Base-by-base conservation (phyloP, 1,284 basidiomycete genomes). In the Omphalotus olearius region DNA sequence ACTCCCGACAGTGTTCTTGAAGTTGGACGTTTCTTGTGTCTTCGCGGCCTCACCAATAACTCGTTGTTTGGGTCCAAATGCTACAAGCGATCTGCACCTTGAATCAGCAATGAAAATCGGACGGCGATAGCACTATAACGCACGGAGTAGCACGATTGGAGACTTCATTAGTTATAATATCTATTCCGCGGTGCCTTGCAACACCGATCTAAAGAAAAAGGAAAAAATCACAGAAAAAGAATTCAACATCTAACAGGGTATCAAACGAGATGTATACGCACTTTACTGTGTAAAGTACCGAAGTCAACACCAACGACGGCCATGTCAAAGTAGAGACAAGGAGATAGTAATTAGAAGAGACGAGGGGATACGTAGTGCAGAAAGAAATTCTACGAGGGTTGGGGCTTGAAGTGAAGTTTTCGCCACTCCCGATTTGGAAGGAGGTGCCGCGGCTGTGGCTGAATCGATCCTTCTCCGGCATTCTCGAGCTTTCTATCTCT, bases 11-110 rank as follows among this genome's bases (percentile, higher is more conserved):
- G 94, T 97, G 75, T 97, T 98, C 70, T 85, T 90, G 78, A 94
- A 97, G 74, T 97, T 97, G 60, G 92, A 94, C n/a, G 88, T 96
- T 73, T 98, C 94, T 60, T 94, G 91, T 1, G 91, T 97, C 76
- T 97, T 97, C 62, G 93, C 94, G 18, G 92, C 60, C 71, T 98
- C 94, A 59, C 94, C 94, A 65, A 97, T 88, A 47, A 85, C 70
- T 57, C 94, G 86, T 64, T 93, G 88, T 68, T 89, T 91, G 39
- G 82, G 80, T 25, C 93, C 93, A 71, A 96, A 98, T 6, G 90
- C 92, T 57, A 97, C 84, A 56, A 98, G 82, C 41, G 94, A 95
- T 65, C 93, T 95, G 60, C 1, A 52, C 36, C 23, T 47, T 9
- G 23, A 4, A 36, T 33, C 28, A 10, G 43, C 51, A 25, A 37